Evolutionary conservation across 2,329 filamentous ascomycete genomes (phyloP), one percentile per base, ranked within the genome.

Genomic region (Chaetomium globosum): DNA sequence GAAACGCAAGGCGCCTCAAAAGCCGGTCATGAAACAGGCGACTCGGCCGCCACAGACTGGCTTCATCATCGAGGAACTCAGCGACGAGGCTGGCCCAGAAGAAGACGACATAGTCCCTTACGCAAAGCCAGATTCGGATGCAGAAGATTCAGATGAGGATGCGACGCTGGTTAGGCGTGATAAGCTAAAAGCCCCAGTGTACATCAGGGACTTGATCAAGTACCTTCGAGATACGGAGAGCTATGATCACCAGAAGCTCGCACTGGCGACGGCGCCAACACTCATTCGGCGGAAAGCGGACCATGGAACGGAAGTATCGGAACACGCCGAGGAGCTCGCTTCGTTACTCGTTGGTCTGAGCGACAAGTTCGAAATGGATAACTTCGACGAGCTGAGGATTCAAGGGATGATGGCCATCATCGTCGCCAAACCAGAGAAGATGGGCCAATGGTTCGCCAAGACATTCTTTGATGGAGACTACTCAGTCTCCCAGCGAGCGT

Each of bases 381-480:
- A 87, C 26, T 98, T 98, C 73, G 81, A 89, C 66, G 86, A 92
- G 67, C 80, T 92, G 65, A 87, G 89, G 21, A 80, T 95, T 3
- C 89, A 96, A 75, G 88, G 89, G 16, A 89, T 99, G 80, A 87
- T 97, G 53, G 90, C 93, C 0, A 78, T 97, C 8, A 80, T 97
- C 0, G 82, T 95, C 2, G 88, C 91, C 0, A 86, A 91, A 69
- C 92, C 95, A 0, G 80, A 85, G 57, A 83, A 85, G 60, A 92
- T 97, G 85, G 93, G 88, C 0, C 90, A 87, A 16, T 96, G 92
- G 89, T 91, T 96, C 65, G 87, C 90, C 3, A 87, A 88, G 64
- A 89, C 90, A 0, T 96, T 95, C 74, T 98, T 97, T 74, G 89
- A 92, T 51, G 93, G 93, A 19, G 95, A 99, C 74, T 93, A 95